phyloP scores from a whole-genome alignment of 345 rosid species.

The Carallia pectinifolia region DNA sequence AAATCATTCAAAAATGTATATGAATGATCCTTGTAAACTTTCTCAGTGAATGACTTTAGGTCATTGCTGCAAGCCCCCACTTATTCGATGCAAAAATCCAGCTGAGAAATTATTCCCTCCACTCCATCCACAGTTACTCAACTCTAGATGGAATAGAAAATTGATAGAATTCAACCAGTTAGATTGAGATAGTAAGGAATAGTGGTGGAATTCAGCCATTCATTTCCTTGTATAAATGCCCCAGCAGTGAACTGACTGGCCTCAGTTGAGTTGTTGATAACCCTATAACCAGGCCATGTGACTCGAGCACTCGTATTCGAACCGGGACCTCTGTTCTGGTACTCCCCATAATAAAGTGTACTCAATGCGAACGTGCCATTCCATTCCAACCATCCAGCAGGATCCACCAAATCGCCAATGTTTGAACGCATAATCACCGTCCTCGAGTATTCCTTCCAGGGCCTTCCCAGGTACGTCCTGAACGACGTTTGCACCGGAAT shows the following conservation, averaged over 20 bases:
- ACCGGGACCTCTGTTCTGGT: constrained; percentile 65
- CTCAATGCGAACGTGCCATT: constrained; percentile 41
- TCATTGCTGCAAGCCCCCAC: too few relatives aligned
- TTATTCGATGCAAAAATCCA: too few relatives aligned
- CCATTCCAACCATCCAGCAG: constrained; percentile 85
- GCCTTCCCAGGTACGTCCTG: constrained; percentile 68
- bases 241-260: constrained; percentile 63
- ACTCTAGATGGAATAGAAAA: too few relatives aligned
- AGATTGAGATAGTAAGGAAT: constrained; percentile 39
- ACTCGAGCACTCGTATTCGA: constrained; percentile 61
- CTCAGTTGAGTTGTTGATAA: constrained; percentile 42
- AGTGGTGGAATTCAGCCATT: constrained; percentile 61
- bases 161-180: too few relatives aligned
- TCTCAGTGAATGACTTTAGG: too few relatives aligned
- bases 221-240: constrained; percentile 50
- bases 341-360: constrained; percentile 73
- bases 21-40: too few relatives aligned
- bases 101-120: too few relatives aligned
- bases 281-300: constrained; percentile 67
- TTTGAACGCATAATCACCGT: constrained; percentile 49
- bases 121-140: too few relatives aligned
- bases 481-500: constrained; percentile 46
- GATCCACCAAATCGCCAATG: constrained; percentile 62
- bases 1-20: too few relatives aligned
- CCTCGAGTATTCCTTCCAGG: constrained; percentile 76